Percentiles rank a stretch among this genome's conserved stretches.
Evolutionary conservation across 768 basidiomycete species (phyloP).

Genomic region (Sarcodon sp.): DNA sequence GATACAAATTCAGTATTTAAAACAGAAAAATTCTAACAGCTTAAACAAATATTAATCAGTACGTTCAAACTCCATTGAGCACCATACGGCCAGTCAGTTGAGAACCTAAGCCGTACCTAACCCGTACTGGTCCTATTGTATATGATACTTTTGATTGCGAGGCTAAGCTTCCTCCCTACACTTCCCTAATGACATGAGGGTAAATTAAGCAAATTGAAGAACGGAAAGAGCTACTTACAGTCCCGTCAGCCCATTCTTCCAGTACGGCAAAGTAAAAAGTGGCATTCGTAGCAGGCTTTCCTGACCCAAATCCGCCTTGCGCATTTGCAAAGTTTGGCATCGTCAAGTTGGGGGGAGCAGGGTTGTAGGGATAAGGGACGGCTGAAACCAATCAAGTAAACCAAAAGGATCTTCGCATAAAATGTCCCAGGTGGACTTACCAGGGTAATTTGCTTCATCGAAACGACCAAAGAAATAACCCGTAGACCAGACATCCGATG

Average conservation of each 20-base stretch:
- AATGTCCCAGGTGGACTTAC: conserved; percentile 11
- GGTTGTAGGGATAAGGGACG: conserved; percentile 26
- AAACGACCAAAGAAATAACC: conserved; percentile 33
- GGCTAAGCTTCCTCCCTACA: conserved; percentile 9
- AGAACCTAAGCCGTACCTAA: not conserved
- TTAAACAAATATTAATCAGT: too few relatives aligned
- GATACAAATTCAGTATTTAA: too few relatives aligned
- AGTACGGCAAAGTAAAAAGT: conserved; percentile 24
- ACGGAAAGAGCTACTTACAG: conserved; percentile 11
- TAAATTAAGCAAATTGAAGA: not conserved
- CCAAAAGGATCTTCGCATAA: not conserved
- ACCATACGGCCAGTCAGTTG: too few relatives aligned
- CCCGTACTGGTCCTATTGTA: conserved; percentile 12
- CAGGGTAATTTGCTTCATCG: conserved; percentile 29
- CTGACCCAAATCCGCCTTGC: conserved; percentile 25
- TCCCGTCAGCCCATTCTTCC: conserved; percentile 28
- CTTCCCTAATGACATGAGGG: conserved; percentile 6
- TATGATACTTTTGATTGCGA: conserved; percentile 9
- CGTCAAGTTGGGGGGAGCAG: conserved; percentile 22
- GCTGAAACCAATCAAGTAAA: conserved; percentile 13
- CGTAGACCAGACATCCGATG: conserved; percentile 18
- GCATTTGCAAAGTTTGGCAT: conserved; percentile 34
- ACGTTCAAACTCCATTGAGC: too few relatives aligned
- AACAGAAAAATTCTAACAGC: too few relatives aligned
- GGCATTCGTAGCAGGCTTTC: conserved; percentile 17